Conservation (phyloP, 2,329 filamentous ascomycete genomes). For the Colletotrichum navitas region DNA sequence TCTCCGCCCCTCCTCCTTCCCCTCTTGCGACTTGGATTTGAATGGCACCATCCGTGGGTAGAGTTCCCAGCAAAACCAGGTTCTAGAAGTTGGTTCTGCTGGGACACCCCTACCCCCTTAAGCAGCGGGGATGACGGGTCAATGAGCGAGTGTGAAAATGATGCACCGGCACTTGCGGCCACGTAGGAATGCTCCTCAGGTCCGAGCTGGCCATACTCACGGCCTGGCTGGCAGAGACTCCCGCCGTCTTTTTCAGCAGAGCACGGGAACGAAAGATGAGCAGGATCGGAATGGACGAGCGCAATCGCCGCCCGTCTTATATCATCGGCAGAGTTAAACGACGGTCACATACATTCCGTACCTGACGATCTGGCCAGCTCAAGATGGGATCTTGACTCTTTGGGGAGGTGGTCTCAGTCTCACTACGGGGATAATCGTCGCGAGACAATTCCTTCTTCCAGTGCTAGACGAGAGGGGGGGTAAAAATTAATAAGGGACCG, state of each 20-base stretch:
- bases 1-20: too few relatives aligned
- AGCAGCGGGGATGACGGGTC: constrained; percentile 25
- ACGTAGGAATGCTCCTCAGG: neutral
- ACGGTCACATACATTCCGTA: constrained; percentile 40
- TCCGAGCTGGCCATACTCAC: constrained; percentile 3
- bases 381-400: constrained; percentile 17
- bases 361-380: constrained; percentile 41
- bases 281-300: constrained; percentile 20
- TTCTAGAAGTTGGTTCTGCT: constrained; percentile 32
- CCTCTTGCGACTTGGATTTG: neutral
- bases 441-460: constrained; percentile 33
- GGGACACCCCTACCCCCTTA: neutral
- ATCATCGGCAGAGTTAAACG: constrained; percentile 36
- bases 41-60: constrained; percentile 13
- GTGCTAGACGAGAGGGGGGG: neutral
- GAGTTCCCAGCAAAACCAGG: constrained; percentile 4
- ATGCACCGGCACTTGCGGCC: constrained; percentile 4
- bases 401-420: constrained; percentile 29
- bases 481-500: neutral
- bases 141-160: constrained; percentile 11
- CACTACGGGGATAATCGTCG: constrained; percentile 34
- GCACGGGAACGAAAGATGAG: constrained; percentile 23
- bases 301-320: constrained; percentile 30
- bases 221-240: neutral
- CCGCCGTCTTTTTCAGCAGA: constrained; percentile 3